These are phyloP conservation scores for Colletotrichum magnum DNA, from an alignment of 2,329 filamentous ascomycete species.

Conservation along the genomic window DNA sequence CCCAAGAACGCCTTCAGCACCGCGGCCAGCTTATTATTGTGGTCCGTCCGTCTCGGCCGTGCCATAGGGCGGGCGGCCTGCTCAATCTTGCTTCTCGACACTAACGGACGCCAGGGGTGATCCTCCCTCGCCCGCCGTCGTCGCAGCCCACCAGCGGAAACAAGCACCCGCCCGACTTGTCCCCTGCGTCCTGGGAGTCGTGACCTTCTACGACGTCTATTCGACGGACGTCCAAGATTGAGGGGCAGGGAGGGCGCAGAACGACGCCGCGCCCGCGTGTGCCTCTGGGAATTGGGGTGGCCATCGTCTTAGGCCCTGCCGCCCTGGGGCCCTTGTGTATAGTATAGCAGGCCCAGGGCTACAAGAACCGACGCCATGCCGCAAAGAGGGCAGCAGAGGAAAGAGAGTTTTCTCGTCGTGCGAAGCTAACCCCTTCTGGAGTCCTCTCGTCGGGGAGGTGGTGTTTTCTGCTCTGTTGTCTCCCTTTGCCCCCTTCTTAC, in stretches of 20 bases:
- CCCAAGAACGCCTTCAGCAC: neutral
- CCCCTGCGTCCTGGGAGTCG: neutral
- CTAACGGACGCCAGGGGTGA: constrained; percentile 28
- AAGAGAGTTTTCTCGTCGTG: constrained; percentile 33
- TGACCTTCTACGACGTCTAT: constrained; percentile 10
- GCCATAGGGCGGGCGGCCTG: constrained; percentile 30
- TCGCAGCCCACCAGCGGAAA: constrained; percentile 18
- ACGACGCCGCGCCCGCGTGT: constrained; percentile 15
- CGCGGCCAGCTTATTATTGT: neutral
- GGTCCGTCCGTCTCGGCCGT: constrained; percentile 13
- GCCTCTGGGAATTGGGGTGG: constrained; percentile 4
- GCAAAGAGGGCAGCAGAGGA: constrained; percentile 13
- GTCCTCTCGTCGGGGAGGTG: constrained; percentile 15
- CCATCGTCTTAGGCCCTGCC: neutral
- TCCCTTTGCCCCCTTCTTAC: neutral
- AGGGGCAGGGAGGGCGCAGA: neutral
- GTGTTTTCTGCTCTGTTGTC: constrained; percentile 15
- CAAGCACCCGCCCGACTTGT: constrained; percentile 15
- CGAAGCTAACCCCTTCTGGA: constrained; percentile 21
- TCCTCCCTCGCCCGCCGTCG: constrained; percentile 17
- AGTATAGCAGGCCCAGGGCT: no score
- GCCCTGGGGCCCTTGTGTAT: constrained; percentile 5
- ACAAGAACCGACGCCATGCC: constrained; percentile 6
- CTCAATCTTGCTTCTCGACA: constrained; percentile 18
- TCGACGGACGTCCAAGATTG: constrained; percentile 4